phyloP scores from a whole-genome alignment of 306 rosid genomes.

The Albizia julibrissin region DNA sequence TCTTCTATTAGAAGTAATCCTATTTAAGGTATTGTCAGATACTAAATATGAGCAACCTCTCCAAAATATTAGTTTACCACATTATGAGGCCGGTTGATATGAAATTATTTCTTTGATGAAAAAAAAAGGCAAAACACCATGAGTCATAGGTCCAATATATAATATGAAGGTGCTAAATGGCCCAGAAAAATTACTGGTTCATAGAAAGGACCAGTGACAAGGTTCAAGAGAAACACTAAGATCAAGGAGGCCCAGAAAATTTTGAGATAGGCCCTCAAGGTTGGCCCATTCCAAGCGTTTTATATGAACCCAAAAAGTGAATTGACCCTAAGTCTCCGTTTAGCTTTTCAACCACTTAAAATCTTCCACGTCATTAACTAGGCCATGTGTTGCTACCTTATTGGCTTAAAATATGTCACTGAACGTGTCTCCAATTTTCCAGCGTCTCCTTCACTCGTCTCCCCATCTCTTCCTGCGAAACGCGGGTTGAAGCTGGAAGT shows the following conservation, averaged over 20 bases:
- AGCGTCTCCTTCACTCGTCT: not conserved
- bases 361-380: slow-evolving; percentile 27
- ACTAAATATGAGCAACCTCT: too few species aligned
- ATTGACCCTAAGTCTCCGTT: not conserved
- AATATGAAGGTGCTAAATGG: too few species aligned
- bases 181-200: too few species aligned
- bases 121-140: too few species aligned
- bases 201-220: too few species aligned
- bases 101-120: too few species aligned
- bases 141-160: too few species aligned
- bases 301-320: not conserved
- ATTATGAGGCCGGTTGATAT: too few species aligned
- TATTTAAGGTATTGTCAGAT: rapidly evolving
- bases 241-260: not conserved
- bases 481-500: not conserved
- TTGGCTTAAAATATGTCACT: slow-evolving; percentile 39
- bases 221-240: too few species aligned
- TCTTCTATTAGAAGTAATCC: too few species aligned
- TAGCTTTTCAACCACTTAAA: slow-evolving; percentile 30
- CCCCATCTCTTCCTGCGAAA: not conserved
- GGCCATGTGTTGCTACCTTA: slow-evolving; percentile 24
- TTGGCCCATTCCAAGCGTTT: not conserved
- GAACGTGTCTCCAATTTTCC: slow-evolving; percentile 33
- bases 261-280: too few species aligned
- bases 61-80: too few species aligned